A percentile compares a stretch with the other conserved stretches of the same genome.
Conservation (phyloP, 2,329 filamentous ascomycete genomes). For the Lasiodiplodia hormozganensis region DNA sequence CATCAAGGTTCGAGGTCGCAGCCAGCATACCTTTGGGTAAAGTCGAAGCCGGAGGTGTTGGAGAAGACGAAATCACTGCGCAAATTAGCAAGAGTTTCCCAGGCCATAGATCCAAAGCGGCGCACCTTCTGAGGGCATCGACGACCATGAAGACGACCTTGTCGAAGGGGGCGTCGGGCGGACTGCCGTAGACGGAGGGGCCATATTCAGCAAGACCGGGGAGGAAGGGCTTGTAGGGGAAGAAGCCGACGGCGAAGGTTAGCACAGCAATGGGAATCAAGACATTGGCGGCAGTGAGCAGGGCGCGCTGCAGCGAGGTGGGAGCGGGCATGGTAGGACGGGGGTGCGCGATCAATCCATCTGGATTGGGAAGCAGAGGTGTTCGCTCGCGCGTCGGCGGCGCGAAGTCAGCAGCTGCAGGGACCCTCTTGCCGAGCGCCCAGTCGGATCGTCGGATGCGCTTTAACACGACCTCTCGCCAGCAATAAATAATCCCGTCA, state of each 20-base stretch:
- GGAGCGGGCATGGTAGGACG: slow-evolving; percentile 16
- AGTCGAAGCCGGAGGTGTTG: slow-evolving; percentile 79
- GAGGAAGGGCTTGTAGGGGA: slow-evolving; percentile 94
- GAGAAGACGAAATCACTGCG: slow-evolving; percentile 90
- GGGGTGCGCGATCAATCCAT: slow-evolving; percentile 16
- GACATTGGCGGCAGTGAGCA: slow-evolving; percentile 73
- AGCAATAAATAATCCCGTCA: slow-evolving; percentile 9
- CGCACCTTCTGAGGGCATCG: slow-evolving; percentile 86
- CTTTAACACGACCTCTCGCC: slow-evolving; percentile 5
- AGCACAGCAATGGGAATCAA: slow-evolving; percentile 73
- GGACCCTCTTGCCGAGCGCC: not conserved
- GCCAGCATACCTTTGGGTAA: slow-evolving; percentile 77
- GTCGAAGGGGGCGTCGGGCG: slow-evolving; percentile 77
- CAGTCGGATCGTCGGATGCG: slow-evolving; percentile 14
- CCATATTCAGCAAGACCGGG: slow-evolving; percentile 79
- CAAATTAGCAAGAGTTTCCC: slow-evolving; percentile 11
- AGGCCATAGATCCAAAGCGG: not conserved
- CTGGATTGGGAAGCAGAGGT: slow-evolving; percentile 18
- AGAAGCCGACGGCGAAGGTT: slow-evolving; percentile 88
- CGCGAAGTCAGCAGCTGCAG: slow-evolving; percentile 18
- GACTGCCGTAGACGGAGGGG: slow-evolving; percentile 59
- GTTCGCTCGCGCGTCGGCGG: slow-evolving; percentile 12
- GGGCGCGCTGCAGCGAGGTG: slow-evolving; percentile 18
- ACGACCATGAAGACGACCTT: slow-evolving; percentile 97
- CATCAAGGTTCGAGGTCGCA: slow-evolving; percentile 5